Conservation (phyloP, 2,329 filamentous ascomycete genomes). For the Trichoderma semiorbis region DNA sequence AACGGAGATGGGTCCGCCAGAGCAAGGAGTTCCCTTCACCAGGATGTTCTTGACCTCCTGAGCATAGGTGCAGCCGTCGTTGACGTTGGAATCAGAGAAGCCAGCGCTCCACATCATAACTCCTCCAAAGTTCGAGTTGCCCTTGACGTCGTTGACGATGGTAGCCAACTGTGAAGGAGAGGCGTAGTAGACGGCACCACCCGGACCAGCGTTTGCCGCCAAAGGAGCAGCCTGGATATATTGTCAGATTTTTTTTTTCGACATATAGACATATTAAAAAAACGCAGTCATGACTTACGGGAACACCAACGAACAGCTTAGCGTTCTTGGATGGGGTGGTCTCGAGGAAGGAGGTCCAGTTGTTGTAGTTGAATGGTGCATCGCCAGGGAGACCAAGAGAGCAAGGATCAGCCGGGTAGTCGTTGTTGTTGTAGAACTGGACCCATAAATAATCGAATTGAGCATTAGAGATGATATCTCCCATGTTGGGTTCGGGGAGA, state of each 20-base stretch:
- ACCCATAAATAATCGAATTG: slow-evolving; percentile 38
- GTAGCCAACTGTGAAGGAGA: slow-evolving; percentile 23
- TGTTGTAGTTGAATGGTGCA: slow-evolving; percentile 34
- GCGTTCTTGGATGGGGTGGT: slow-evolving; percentile 30
- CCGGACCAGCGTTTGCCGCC: slow-evolving; percentile 20
- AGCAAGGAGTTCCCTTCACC: slow-evolving; percentile 10
- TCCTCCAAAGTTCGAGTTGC: slow-evolving; percentile 32
- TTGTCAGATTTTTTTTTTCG: background rate
- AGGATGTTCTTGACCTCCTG: slow-evolving; percentile 16
- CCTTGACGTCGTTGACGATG: slow-evolving; percentile 31
- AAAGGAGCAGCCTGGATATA: slow-evolving; percentile 21
- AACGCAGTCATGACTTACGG: background rate
- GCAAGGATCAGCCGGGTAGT: slow-evolving; percentile 30
- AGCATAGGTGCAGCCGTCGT: slow-evolving; percentile 21
- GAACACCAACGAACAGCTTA: slow-evolving; percentile 35
- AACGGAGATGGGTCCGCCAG: background rate
- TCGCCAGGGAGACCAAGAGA: slow-evolving; percentile 21
- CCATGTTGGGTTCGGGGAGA: slow-evolving; percentile 36
- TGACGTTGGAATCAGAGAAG: slow-evolving; percentile 35
- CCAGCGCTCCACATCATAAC: slow-evolving; percentile 27
- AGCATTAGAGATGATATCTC: slow-evolving; percentile 35
- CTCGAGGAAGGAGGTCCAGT: slow-evolving; percentile 29
- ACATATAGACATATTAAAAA: no score
- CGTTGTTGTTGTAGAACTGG: slow-evolving; percentile 49
- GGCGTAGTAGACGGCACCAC: slow-evolving; percentile 29